A percentile compares a stretch with the other conserved stretches of the same genome.
Conservation (phyloP, 495 filamentous ascomycete species). For the Aspergillus panamensis region DNA sequence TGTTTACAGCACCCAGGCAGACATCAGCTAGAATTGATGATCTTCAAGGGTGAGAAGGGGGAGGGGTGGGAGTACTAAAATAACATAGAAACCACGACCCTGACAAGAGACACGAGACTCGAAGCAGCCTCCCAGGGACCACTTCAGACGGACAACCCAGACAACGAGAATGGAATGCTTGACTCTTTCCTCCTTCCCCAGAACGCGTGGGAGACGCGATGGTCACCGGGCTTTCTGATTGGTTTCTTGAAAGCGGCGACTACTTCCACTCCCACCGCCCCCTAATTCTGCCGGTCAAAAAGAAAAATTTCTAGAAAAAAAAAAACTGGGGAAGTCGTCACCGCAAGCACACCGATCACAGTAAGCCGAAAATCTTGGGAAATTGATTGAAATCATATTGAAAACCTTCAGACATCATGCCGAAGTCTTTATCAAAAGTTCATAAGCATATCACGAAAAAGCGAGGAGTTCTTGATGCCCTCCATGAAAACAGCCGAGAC, state of each 20-base stretch:
- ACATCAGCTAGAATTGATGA: slow-evolving; percentile 17
- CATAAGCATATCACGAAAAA: slow-evolving; percentile 82
- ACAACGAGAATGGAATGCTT: slow-evolving; percentile 31
- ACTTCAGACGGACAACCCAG: slow-evolving; percentile 14
- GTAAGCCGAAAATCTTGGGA: too few relatives aligned
- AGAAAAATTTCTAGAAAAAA: slow-evolving; percentile 18
- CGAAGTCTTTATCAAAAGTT: slow-evolving; percentile 70
- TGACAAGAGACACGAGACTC: neutral
- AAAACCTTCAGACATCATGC: slow-evolving; percentile 50
- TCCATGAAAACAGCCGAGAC: slow-evolving; percentile 84
- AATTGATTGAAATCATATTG: neutral
- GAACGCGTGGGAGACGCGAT: slow-evolving; percentile 28
- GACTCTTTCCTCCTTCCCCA: slow-evolving; percentile 13
- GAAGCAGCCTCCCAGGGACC: slow-evolving; percentile 2
- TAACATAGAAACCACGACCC: slow-evolving; percentile 2
- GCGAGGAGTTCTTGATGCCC: slow-evolving; percentile 57
- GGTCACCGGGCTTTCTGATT: slow-evolving; percentile 16
- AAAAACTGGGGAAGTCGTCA: neutral
- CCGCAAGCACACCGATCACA: too few relatives aligned
- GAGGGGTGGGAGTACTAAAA: neutral
- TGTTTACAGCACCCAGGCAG: slow-evolving; percentile 20
- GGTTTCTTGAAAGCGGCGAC: slow-evolving; percentile 15
- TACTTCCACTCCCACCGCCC: slow-evolving; percentile 19
- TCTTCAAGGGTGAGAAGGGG: slow-evolving; percentile 11
- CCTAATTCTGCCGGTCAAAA: slow-evolving; percentile 24